A percentile compares a stretch with the other conserved stretches of the same genome.
Conservation (phyloP, 106 monocot species). For the Allium sativum region DNA sequence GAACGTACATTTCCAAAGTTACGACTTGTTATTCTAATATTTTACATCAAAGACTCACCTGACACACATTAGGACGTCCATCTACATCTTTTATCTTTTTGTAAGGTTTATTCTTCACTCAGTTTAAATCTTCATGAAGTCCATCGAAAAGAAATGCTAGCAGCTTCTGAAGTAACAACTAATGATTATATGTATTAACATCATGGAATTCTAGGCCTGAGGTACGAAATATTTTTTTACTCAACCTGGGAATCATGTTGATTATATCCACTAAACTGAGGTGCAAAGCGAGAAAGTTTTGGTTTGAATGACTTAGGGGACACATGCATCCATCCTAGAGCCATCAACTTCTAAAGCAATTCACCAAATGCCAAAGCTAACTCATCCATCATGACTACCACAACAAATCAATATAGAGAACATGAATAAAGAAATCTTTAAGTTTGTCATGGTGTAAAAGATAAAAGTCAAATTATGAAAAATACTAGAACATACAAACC, state of each 20-base stretch:
- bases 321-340: conserved; percentile 73
- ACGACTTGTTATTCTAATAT: no score
- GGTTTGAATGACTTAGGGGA: conserved; percentile 95
- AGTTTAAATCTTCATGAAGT: conserved; percentile 95
- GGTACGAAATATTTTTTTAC: no score
- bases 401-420: conserved; percentile 10
- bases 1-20: no score
- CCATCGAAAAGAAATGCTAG: conserved; percentile 97
- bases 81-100: conserved; percentile 88
- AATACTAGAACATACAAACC: no score
- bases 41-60: no score
- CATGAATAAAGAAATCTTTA: conserved; percentile 2
- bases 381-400: conserved; percentile 75
- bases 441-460: no score
- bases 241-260: conserved; percentile 96
- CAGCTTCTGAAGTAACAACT: conserved; percentile 58
- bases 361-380: conserved; percentile 99
- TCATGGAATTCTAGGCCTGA: no score
- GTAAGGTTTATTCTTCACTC: conserved; percentile 91
- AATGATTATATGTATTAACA: no score
- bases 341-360: conserved; percentile 83
- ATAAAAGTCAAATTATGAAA: no score
- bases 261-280: conserved; percentile 98
- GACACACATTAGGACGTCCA: conserved; percentile 93
- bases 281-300: conserved; percentile 94